Conservation (phyloP, 352 stramenopile species). For the Aphanomyces euteiches region DNA sequence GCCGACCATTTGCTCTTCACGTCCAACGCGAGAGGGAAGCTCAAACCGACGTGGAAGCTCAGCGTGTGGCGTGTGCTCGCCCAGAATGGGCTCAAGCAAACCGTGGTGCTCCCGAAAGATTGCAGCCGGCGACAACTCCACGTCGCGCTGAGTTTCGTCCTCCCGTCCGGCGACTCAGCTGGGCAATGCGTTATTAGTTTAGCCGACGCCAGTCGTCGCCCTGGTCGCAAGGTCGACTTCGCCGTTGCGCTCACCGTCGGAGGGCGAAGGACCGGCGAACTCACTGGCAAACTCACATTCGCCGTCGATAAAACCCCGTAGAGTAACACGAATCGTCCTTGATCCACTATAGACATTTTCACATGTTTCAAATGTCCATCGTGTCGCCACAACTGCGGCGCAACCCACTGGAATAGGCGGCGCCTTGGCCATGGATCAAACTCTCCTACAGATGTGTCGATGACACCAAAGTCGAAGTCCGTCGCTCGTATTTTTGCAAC, state of each 20-base stretch:
- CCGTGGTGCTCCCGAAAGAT: constrained; percentile 12
- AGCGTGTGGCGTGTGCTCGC: not conserved
- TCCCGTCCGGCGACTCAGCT: constrained; percentile 1
- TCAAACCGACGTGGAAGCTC: constrained; percentile 5
- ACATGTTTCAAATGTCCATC: too few relatives aligned
- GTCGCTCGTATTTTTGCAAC: too few relatives aligned
- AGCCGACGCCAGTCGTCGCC: not conserved
- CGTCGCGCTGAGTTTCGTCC: constrained; percentile 22
- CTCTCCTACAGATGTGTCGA: too few relatives aligned
- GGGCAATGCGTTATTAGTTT: constrained; percentile 23
- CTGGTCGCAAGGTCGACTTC: constrained; percentile 2
- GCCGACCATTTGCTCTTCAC: constrained; percentile 46
- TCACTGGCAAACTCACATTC: not conserved
- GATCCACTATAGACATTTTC: too few relatives aligned
- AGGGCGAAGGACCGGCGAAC: constrained; percentile 5
- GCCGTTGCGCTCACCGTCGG: constrained; percentile 7
- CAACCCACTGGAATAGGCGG: too few relatives aligned
- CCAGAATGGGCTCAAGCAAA: constrained; percentile 10
- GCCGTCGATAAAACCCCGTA: not conserved
- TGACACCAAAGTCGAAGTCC: too few relatives aligned
- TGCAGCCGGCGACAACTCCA: constrained; percentile 3
- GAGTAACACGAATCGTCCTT: too few relatives aligned
- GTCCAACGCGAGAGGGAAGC: not conserved
- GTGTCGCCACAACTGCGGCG: too few relatives aligned
- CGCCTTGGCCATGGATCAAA: too few relatives aligned